phyloP scores from a whole-genome alignment of 495 filamentous ascomycete genomes.

The Annulohypoxylon bovei region DNA sequence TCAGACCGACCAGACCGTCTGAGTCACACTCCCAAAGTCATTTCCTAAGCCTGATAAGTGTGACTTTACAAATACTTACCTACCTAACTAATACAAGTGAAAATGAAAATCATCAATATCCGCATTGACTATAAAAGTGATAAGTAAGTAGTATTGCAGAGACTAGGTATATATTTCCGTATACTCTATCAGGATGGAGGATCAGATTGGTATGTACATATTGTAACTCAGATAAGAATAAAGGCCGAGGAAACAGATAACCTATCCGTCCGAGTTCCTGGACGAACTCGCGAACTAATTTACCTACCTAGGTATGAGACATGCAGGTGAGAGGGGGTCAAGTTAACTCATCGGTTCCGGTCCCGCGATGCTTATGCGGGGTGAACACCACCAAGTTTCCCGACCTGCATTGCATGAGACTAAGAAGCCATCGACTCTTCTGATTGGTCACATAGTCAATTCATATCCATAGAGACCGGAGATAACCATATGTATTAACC shows the following conservation, averaged over 20 bases:
- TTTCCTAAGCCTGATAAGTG: neutral
- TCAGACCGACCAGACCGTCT: neutral
- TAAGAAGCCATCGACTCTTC: conserved; percentile 3
- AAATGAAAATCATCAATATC: too few species aligned
- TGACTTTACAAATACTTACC: neutral
- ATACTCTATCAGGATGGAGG: neutral
- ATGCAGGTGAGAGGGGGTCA: conserved; percentile 16
- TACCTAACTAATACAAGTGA: neutral
- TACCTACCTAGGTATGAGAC: neutral
- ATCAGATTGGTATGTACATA: too few species aligned
- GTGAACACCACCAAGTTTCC: conserved; percentile 3
- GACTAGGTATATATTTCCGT: conserved; percentile 5
- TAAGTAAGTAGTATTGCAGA: conserved; percentile 4
- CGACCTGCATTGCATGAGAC: conserved; percentile 31
- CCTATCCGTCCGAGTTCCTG: neutral
- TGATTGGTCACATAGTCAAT: conserved; percentile 24
- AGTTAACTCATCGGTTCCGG: conserved; percentile 22
- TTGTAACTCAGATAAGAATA: neutral
- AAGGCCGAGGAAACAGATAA: neutral
- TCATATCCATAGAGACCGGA: conserved; percentile 12
- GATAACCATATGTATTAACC: conserved; percentile 2
- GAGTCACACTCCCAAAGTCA: too few species aligned
- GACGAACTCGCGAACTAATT: neutral
- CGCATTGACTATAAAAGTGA: too few species aligned
- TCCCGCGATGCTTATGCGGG: conserved; percentile 11